phyloP scores from a whole-genome alignment of 2,329 filamentous ascomycete species.

The Daldinia sp. region DNA sequence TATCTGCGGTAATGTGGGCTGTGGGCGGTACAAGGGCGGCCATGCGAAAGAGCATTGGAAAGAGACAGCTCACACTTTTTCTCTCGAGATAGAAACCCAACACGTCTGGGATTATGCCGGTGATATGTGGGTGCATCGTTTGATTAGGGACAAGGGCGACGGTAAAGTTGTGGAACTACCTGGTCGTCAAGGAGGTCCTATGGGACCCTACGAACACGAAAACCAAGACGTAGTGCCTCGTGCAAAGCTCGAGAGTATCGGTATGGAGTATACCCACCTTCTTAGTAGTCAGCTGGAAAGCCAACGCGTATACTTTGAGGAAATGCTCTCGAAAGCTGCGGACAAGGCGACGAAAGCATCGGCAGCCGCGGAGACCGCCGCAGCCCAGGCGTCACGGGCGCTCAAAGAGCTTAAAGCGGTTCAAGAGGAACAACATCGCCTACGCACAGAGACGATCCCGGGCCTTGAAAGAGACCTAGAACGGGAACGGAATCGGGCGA shows the following conservation, averaged over 20 bases:
- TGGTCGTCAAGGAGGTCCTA: constrained; percentile 50
- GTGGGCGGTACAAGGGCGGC: constrained; percentile 91
- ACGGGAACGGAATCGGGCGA: constrained; percentile 72
- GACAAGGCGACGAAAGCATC: constrained; percentile 85
- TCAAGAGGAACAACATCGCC: constrained; percentile 59
- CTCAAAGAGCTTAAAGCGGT: constrained; percentile 61
- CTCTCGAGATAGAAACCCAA: constrained; percentile 91
- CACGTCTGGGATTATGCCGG: constrained; percentile 98
- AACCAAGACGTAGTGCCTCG: constrained; percentile 75
- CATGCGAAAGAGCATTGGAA: constrained; percentile 96
- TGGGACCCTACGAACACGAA: constrained; percentile 46
- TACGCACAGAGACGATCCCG: constrained; percentile 67
- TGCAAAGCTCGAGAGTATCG: constrained; percentile 77
- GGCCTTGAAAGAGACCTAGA: constrained; percentile 76
- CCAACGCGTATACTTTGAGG: constrained; percentile 93
- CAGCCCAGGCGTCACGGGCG: constrained; percentile 57
- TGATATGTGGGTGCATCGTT: constrained; percentile 93
- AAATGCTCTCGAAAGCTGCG: constrained; percentile 85
- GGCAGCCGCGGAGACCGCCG: constrained; percentile 70
- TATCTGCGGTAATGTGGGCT: constrained; percentile 91
- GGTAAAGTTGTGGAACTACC: constrained; percentile 93
- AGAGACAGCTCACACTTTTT: constrained; percentile 86
- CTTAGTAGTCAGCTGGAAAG: constrained; percentile 92
- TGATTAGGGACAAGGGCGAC: constrained; percentile 93
- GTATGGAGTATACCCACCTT: constrained; percentile 92